A percentile compares a stretch with the other conserved stretches of the same genome.
Conservation (phyloP, 352 stramenopile genomes). For the Globisporangium radiosum region DNA sequence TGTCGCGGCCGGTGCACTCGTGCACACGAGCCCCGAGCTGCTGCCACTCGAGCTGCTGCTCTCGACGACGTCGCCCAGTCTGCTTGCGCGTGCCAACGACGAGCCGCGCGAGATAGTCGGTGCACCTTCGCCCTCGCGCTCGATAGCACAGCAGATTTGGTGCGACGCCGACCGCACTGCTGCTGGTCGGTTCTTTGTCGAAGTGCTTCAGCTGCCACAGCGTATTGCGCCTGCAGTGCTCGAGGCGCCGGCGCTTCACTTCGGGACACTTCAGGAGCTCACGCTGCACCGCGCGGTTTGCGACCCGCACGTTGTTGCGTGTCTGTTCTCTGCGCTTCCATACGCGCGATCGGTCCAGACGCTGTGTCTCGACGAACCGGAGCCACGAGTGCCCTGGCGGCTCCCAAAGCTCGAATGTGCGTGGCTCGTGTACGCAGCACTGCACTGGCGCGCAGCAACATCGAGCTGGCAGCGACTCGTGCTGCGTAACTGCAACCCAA, state of each 20-base stretch:
- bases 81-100: neutral
- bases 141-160: neutral
- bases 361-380: conserved; percentile 3
- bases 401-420: conserved; percentile 4
- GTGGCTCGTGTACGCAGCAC: conserved; percentile 8
- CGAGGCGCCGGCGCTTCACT: neutral
- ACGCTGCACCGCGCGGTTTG: neutral
- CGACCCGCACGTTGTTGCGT: neutral
- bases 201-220: neutral
- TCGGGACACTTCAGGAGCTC: neutral
- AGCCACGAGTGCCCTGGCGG: neutral
- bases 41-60: neutral
- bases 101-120: neutral
- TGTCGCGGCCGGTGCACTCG: neutral
- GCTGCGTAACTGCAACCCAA: conserved; percentile 7
- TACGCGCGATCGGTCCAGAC: neutral
- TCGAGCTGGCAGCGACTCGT: conserved; percentile 7
- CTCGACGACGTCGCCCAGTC: neutral
- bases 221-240: neutral
- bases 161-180: neutral
- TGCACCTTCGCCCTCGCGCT: no score
- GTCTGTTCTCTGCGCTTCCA: conserved; percentile 1
- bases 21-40: neutral
- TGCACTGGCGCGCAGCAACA: conserved; percentile 1
- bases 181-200: neutral